Percentiles rank a stretch among this genome's conserved stretches.
Evolutionary conservation across 495 filamentous ascomycete genomes (phyloP).

Genomic region (Daldinia grandis): DNA sequence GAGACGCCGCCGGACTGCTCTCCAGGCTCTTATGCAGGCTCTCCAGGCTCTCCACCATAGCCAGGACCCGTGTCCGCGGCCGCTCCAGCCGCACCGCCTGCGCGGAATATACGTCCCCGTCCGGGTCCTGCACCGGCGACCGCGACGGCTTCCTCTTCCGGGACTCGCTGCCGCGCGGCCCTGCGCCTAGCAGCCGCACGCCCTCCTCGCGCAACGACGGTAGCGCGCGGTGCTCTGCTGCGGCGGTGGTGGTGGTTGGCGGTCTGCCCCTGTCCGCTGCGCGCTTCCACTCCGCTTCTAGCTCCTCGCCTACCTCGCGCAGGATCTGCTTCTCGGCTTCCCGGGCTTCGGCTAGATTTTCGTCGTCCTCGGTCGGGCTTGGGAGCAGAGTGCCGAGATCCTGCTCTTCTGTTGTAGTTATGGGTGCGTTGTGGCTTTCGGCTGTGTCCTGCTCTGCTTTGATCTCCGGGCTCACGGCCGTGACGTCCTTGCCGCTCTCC

Average conservation of each 20-base stretch:
- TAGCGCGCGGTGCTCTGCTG: neutral
- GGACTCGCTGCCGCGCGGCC: conserved; percentile 30
- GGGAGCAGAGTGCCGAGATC: conserved; percentile 16
- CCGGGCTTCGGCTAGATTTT: neutral
- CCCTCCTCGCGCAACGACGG: conserved; percentile 8
- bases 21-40: conserved; percentile 42
- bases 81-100: conserved; percentile 45
- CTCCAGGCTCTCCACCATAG: conserved; percentile 59
- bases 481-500: conserved; percentile 50
- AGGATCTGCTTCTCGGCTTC: conserved; percentile 26
- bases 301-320: conserved; percentile 35
- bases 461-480: conserved; percentile 43
- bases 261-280: conserved; percentile 9
- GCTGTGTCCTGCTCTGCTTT: conserved; percentile 15
- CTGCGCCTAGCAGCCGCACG: conserved; percentile 15
- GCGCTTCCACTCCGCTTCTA: conserved; percentile 37
- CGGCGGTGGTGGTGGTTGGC: neutral
- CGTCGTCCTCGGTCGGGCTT: conserved; percentile 36
- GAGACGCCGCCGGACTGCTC: conserved; percentile 44
- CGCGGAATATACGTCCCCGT: conserved; percentile 40
- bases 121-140: conserved; percentile 29
- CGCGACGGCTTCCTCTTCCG: conserved; percentile 34
- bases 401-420: conserved; percentile 2
- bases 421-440: neutral
- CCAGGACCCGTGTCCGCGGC: conserved; percentile 52